A percentile compares a stretch with the other conserved stretches of the same genome.
These are phyloP conservation scores for Fusarium sp. DNA, from an alignment of 2,329 filamentous ascomycete species.

Conservation along the genomic window DNA sequence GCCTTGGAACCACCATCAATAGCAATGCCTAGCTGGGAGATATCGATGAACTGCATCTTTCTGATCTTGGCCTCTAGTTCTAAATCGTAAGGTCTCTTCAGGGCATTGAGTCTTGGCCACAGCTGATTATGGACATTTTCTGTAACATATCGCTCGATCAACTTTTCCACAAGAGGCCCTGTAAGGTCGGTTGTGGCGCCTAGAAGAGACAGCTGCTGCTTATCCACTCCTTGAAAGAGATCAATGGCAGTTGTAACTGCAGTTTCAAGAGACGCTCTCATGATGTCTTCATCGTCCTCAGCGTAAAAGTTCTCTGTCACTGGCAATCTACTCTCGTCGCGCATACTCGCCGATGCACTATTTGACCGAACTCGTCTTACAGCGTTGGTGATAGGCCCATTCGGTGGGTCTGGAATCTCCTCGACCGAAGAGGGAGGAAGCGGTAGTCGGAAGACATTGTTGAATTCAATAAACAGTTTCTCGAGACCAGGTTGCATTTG, in stretches of 20 bases:
- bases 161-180: constrained; percentile 87
- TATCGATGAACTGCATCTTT: constrained; percentile 93
- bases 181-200: constrained; percentile 95
- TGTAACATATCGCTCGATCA: constrained; percentile 94
- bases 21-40: constrained; percentile 90
- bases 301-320: constrained; percentile 75
- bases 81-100: constrained; percentile 83
- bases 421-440: constrained; percentile 74
- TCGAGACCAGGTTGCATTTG: constrained; percentile 96
- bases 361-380: constrained; percentile 67
- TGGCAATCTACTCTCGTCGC: constrained; percentile 55
- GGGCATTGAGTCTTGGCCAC: constrained; percentile 82
- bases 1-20: constrained; percentile 82
- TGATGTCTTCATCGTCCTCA: constrained; percentile 90
- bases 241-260: constrained; percentile 95
- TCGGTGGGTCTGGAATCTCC: constrained; percentile 68
- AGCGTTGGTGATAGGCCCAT: constrained; percentile 66
- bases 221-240: constrained; percentile 94
- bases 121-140: constrained; percentile 93
- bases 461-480: constrained; percentile 89
- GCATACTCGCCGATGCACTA: constrained; percentile 54
- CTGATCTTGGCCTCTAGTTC: constrained; percentile 90
- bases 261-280: constrained; percentile 89
- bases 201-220: constrained; percentile 90
- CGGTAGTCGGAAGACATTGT: constrained; percentile 82